phyloP scores from a whole-genome alignment of 1,139 yeast species.

The Geotrichum europaeum region DNA sequence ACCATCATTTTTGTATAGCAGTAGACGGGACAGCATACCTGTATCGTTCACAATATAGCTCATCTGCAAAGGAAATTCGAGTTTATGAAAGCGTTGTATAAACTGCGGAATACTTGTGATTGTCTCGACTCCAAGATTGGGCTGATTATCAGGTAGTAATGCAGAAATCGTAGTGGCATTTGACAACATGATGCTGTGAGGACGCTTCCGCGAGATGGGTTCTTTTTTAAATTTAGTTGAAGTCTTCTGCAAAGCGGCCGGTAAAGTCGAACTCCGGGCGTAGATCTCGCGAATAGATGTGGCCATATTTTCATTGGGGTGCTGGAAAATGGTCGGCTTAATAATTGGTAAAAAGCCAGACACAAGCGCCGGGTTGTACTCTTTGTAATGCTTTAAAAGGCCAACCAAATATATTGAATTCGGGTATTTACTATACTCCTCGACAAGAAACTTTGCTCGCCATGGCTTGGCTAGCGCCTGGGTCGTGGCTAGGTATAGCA shows the following conservation, averaged over 20 bases:
- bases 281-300: constrained; percentile 5
- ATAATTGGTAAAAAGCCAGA: constrained; percentile 28
- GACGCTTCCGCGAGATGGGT: neutral
- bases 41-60: constrained; percentile 24
- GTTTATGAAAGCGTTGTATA: constrained; percentile 22
- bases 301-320: constrained; percentile 28
- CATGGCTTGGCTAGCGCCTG: constrained; percentile 35
- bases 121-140: constrained; percentile 20
- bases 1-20: constrained; percentile 23
- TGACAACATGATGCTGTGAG: constrained; percentile 17
- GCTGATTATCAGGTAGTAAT: constrained; percentile 8
- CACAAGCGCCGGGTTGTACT: constrained; percentile 29
- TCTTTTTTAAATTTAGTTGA: constrained; percentile 7
- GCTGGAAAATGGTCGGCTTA: constrained; percentile 26
- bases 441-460: constrained; percentile 35
- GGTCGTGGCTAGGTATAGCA: constrained; percentile 38
- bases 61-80: constrained; percentile 27
- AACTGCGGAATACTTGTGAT: constrained; percentile 22
- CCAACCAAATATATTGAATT: constrained; percentile 33
- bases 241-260: neutral
- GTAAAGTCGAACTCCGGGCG: neutral
- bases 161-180: constrained; percentile 25
- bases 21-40: constrained; percentile 23
- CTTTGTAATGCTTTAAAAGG: constrained; percentile 30
- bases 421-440: constrained; percentile 33